Evolutionary conservation across 2,329 filamentous ascomycete genomes (phyloP), one percentile per base, ranked within the genome.

Genomic region (Xylaria sp.): DNA sequence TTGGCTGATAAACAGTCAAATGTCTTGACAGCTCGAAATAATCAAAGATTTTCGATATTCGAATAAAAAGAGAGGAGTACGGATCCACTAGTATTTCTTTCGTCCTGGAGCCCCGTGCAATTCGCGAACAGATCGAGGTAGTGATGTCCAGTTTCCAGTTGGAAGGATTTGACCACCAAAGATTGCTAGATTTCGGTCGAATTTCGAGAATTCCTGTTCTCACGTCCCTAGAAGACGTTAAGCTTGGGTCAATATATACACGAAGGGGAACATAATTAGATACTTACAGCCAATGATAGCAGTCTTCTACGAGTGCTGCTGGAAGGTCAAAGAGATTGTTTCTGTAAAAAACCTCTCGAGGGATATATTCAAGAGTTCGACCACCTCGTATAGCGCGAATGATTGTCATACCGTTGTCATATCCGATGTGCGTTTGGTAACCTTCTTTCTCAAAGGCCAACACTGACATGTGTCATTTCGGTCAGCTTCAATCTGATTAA

Each of bases 211-310:
- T 47, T 2, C 72, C 71, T 1, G 69, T 48, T 70, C 1, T 54
- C 4, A 66, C 48, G 26, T 67, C 57, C 3, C 4, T 64, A 40
- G 0, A 65, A 58, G 0, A 38, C 60, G 0, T 45, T 39, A 62
- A 53, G 9, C 4, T 13, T 20, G 7, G 18, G 13, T 37, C 6
- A 20, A 39, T 6, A 13, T 4, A 17, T 1, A 16, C n/a, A n/a
- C n/a, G n/a, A 7, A 8, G 11, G n/a, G 22, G 11, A 34, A 3
- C 3, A 16, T 7, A 24, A 8, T 37, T n/a, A 1, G 8, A n/a
- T 0, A 84, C 34, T 48, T 86, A 72, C 3, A 88, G 69, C 84
- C 85, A 89, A 56, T 89, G 85, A 0, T 80, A 72, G 45, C 81
- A 87, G 6, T 76, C 69, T 0, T 79, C 66, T 0, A 85, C 56